phyloP scores from a whole-genome alignment of 495 filamentous ascomycete genomes.

The Thermochaetoides thermophila region DNA sequence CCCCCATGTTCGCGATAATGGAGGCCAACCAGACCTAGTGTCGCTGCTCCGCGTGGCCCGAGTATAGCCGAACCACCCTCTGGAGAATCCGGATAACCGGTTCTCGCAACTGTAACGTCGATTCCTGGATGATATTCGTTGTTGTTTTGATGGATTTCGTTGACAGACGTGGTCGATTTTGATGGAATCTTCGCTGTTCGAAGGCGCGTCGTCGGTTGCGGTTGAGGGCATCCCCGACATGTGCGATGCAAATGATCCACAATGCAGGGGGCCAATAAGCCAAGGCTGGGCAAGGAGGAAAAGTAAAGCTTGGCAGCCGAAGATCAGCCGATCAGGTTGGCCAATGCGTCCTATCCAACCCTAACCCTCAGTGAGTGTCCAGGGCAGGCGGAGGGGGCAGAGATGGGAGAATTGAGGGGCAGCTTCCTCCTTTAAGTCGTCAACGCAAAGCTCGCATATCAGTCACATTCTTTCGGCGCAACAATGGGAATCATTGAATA shows the following conservation, averaged over 20 bases:
- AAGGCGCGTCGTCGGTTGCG: conserved; percentile 3
- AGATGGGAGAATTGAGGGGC: no score
- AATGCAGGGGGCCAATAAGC: conserved; percentile 4
- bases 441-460: no score
- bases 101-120: conserved; percentile 1
- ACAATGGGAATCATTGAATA: no score
- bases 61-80: conserved; percentile 4
- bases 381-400: no score
- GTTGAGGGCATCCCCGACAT: conserved; percentile 3
- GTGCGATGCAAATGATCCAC: neutral
- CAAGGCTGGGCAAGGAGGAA: no score
- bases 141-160: conserved; percentile 14
- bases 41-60: conserved; percentile 3
- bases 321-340: no score
- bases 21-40: conserved; percentile 8
- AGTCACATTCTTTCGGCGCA: no score
- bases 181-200: conserved; percentile 12
- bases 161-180: conserved; percentile 1
- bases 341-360: no score
- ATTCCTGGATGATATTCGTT: conserved; percentile 1
- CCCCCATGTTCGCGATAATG: conserved; percentile 63
- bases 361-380: no score
- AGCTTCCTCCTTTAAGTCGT: no score
- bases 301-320: no score
- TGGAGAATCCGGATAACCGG: conserved; percentile 6